phyloP scores from a whole-genome alignment of 2,329 filamentous ascomycete genomes.

The Daldinia sp. region DNA sequence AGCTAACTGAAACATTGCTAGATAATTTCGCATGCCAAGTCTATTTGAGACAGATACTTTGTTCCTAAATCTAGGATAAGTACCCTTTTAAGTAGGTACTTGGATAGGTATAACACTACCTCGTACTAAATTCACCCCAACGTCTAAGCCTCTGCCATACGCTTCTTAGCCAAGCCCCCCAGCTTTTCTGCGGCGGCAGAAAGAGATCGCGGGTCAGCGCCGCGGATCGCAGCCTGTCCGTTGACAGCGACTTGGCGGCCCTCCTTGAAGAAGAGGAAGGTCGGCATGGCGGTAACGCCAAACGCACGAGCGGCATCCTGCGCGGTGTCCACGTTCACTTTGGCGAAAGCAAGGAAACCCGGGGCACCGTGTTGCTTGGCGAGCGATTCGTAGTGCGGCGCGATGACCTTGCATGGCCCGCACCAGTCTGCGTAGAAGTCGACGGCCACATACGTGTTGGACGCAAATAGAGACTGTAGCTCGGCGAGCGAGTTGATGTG shows the following conservation, averaged over 20 bases:
- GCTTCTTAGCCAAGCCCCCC: constrained; percentile 53
- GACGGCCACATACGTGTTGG: constrained; percentile 64
- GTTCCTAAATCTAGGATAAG: not conserved
- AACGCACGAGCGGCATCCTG: constrained; percentile 63
- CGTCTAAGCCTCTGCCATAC: constrained; percentile 38
- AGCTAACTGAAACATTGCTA: not conserved
- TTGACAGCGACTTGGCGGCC: constrained; percentile 60
- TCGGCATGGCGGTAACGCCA: constrained; percentile 67
- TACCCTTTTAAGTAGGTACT: not conserved
- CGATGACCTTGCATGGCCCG: constrained; percentile 70
- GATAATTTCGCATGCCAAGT: not conserved
- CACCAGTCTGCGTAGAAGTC: constrained; percentile 73
- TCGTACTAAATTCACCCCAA: not conserved
- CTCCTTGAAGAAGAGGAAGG: constrained; percentile 71
- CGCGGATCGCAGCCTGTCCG: constrained; percentile 54
- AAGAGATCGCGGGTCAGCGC: constrained; percentile 52
- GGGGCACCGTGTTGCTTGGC: constrained; percentile 56
- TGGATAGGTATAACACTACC: not conserved
- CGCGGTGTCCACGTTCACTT: constrained; percentile 69
- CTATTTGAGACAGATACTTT: not conserved
- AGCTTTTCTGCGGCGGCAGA: constrained; percentile 54
- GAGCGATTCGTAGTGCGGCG: constrained; percentile 65
- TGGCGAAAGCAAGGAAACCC: constrained; percentile 65
- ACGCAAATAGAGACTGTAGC: constrained; percentile 62
- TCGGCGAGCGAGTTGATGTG: constrained; percentile 59